Evolutionary conservation across 1,284 basidiomycete genomes (phyloP), one percentile per base, ranked within the genome.

Genomic region (Neonothopanus nambi): DNA sequence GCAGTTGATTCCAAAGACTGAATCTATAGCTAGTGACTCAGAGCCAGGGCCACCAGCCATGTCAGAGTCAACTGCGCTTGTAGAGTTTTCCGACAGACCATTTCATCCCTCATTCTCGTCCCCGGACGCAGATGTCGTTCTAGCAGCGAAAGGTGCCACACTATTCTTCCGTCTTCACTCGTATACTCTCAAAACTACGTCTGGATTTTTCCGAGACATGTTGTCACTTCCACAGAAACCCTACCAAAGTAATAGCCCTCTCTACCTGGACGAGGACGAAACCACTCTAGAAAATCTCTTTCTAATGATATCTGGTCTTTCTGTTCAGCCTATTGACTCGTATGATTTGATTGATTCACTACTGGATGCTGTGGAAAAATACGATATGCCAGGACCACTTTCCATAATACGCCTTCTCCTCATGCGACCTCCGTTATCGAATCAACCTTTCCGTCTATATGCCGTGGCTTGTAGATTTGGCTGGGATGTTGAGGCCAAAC

Each of bases 311-410:
- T 83, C 78, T 45, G 82, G 84, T 5, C 70, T 83, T 15, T 73
- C 78, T 2, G 72, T 86, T 18, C 68, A 75, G 17, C 67, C 70
- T 3, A 67, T 83, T n/a, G 69, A 72, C 43, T 73, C 76, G 0
- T 79, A 78, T 62, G 81, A 84, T 59, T 58, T 66, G 30, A 65
- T 86, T 54, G 82, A 85, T 52, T 69, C 74, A 3, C 61, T 87
- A 18, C 69, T 87, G 11, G 81, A 74, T 53, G 81, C 82, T 0
- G 78, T 83, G 0, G 84, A 87, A 59, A 85, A 85, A 60, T 86
- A 85, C 63, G 84, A 86, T 44, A 85, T 84, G 78, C 76, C 80
- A 0, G 84, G 83, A 0, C 81, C 84, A 1, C 68, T 74, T 54
- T 82, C 81, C 5, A 75, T 84, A 59, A 65, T 84, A 40, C 80